Percentiles rank a stretch among this genome's conserved stretches.
These are phyloP conservation scores for Kappamyces sp. DNA, from an alignment of 192 early-diverging fungal species.

Conservation along the genomic window DNA sequence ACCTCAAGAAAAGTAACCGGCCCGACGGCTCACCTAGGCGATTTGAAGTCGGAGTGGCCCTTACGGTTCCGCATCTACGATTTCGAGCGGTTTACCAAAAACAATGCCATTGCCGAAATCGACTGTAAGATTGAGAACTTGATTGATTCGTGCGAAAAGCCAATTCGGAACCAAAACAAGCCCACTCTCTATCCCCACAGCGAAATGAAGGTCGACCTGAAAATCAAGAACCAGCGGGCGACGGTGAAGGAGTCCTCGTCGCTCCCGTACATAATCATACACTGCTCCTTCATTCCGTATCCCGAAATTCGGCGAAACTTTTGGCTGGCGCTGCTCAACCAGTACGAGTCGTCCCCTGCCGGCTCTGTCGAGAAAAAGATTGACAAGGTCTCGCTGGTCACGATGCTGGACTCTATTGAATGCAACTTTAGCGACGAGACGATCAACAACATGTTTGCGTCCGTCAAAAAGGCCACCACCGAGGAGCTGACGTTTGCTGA, in stretches of 20 bases:
- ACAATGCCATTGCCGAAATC: conserved; percentile 54
- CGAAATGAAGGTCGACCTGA: conserved; percentile 18
- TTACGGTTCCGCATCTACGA: conserved; percentile 57
- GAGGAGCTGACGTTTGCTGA: conserved; percentile 65
- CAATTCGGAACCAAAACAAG: conserved; percentile 9
- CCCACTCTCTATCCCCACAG: conserved; percentile 14
- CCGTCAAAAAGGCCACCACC: conserved; percentile 38
- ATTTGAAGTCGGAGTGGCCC: conserved; percentile 31
- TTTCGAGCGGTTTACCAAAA: conserved; percentile 64
- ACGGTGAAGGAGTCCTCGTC: conserved; percentile 27
- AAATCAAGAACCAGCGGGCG: conserved; percentile 14
- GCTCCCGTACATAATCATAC: conserved; percentile 43
- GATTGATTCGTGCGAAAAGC: conserved; percentile 35
- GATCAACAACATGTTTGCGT: conserved; percentile 45
- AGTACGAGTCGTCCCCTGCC: conserved; percentile 27
- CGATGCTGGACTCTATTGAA: conserved; percentile 67
- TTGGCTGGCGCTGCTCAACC: conserved; percentile 57
- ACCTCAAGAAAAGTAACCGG: conserved; percentile 13
- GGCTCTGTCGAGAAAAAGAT: conserved; percentile 58
- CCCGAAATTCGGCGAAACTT: conserved; percentile 53
- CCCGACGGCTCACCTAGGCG: conserved; percentile 28
- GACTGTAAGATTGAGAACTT: conserved; percentile 44
- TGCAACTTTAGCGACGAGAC: conserved; percentile 61
- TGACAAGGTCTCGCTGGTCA: conserved; percentile 53
- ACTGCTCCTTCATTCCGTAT: conserved; percentile 63